Evolutionary conservation across 805 yeast genomes (phyloP), one percentile per base, ranked within the genome.

Genomic region (Candida rishiriensis): DNA sequence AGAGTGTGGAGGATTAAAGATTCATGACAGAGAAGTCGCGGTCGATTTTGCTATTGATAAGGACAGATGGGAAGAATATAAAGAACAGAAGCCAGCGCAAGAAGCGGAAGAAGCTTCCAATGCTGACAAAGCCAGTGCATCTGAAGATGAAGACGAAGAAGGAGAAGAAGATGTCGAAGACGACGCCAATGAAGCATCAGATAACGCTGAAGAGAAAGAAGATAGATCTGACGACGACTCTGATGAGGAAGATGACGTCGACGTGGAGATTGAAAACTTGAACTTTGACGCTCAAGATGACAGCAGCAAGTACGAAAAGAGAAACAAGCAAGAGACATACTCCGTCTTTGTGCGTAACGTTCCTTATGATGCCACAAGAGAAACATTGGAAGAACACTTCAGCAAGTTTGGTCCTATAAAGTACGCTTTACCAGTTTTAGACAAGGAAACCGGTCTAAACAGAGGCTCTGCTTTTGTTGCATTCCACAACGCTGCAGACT

Each of bases 391-490:
- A 39, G 88, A 81, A 41, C 98, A 91, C 62, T 93, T 93, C 57
- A 65, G 68, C 46, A 76, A 79, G 53, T 89, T 93, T 61, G 99
- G 99, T 11, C 76, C 85, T 7, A 88, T 93, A 17, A 83, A 85
- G 55, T 93, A 89, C 61, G 99, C 99, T 1, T 73, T 93, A 37
- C 97, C 98, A 0, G 99, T 93, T 12, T 72, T 84, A 50, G 99
- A 93, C 59, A 85, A 73, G 58, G 84, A 73, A 43, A 82, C 96
- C 2, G 95, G 95, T 6, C 69, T 87, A 48, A 91, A 98, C 11
- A 86, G 76, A 61, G 99, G 99, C 50, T 85, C 97, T 1, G 99
- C 97, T 0, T 93, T 93, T 61, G 96, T 93, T 36, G 95, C 96
- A 0, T 93, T 93, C 61, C 65, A 63, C 40, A 69, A 74, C 17